These are phyloP conservation scores for Ocimum tenuiflorum DNA, from an alignment of 257 asterid genomes.

Conservation along the genomic window DNA sequence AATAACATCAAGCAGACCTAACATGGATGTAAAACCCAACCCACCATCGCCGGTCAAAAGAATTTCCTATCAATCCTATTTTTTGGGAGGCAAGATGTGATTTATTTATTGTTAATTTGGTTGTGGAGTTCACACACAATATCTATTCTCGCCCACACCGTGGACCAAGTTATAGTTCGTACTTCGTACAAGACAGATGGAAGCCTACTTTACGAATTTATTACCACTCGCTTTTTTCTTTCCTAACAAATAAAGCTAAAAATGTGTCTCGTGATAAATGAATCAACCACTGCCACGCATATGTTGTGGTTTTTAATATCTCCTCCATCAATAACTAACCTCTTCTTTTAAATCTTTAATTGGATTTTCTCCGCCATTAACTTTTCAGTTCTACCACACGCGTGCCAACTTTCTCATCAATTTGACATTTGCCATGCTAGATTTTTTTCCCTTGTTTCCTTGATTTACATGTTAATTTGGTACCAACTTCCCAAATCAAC, in stretches of 20 bases:
- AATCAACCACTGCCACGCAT: slow-evolving; percentile 32
- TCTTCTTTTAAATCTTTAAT: background rate
- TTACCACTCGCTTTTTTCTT: background rate
- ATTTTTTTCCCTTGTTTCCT: too few relatives aligned
- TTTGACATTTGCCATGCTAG: background rate
- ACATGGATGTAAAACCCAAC: background rate
- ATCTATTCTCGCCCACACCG: background rate
- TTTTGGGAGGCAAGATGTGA: background rate
- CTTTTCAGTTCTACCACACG: slow-evolving; percentile 3
- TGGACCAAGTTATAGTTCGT: slow-evolving; percentile 19
- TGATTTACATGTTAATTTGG: background rate
- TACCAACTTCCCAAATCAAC: too few relatives aligned
- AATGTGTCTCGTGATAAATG: background rate
- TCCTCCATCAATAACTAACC: background rate
- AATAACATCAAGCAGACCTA: background rate
- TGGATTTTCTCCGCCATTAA: background rate
- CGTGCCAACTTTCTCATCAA: background rate
- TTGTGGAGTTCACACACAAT: slow-evolving; percentile 1
- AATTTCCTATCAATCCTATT: background rate
- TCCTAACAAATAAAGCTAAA: slow-evolving; percentile 1
- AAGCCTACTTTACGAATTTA: slow-evolving; percentile 38
- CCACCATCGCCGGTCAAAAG: background rate
- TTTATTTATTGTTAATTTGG: background rate
- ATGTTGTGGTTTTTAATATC: background rate
- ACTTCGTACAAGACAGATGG: slow-evolving; percentile 8